Percentiles rank a stretch among this genome's conserved stretches.
These are phyloP conservation scores for Thermoascus crustaceus DNA, from an alignment of 2,329 filamentous ascomycete species.

Conservation along the genomic window DNA sequence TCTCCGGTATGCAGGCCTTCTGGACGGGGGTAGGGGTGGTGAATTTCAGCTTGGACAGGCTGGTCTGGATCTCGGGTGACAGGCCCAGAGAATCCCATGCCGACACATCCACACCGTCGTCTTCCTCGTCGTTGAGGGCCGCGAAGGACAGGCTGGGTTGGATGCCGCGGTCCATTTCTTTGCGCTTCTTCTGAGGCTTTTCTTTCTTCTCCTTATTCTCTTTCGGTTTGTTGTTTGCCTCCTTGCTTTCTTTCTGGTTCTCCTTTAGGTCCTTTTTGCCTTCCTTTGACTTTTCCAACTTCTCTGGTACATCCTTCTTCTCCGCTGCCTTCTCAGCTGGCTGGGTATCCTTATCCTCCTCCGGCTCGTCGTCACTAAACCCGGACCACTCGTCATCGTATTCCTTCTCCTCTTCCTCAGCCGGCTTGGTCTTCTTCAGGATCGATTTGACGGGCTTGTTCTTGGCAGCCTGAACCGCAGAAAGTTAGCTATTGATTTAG, in stretches of 20 bases:
- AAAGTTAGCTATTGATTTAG: not conserved
- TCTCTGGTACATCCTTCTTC: constrained; percentile 7
- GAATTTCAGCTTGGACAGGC: constrained; percentile 74
- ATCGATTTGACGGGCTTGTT: constrained; percentile 27
- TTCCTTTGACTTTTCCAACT: constrained; percentile 9
- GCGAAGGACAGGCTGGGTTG: constrained; percentile 30
- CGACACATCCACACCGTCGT: constrained; percentile 60
- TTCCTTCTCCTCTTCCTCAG: constrained; percentile 16
- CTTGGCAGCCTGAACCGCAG: constrained; percentile 21
- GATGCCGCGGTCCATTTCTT: constrained; percentile 20
- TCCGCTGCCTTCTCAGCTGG: constrained; percentile 13
- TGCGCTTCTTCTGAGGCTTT: constrained; percentile 16
- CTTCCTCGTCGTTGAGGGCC: constrained; percentile 30
- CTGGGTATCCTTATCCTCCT: constrained; percentile 12
- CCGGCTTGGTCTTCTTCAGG: constrained; percentile 16
- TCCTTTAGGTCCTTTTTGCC: constrained; percentile 15
- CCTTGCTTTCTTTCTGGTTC: constrained; percentile 21
- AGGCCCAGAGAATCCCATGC: constrained; percentile 70
- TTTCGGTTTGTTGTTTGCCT: constrained; percentile 11
- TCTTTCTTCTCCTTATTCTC: constrained; percentile 20
- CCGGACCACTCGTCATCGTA: constrained; percentile 56
- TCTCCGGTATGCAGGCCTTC: constrained; percentile 66
- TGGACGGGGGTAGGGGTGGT: constrained; percentile 76
- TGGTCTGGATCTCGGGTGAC: constrained; percentile 61
- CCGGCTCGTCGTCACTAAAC: constrained; percentile 47